Percentiles rank a stretch among this genome's conserved stretches.
Conservation (phyloP, 306 rosid species). For the Spatholobus suberectus region DNA sequence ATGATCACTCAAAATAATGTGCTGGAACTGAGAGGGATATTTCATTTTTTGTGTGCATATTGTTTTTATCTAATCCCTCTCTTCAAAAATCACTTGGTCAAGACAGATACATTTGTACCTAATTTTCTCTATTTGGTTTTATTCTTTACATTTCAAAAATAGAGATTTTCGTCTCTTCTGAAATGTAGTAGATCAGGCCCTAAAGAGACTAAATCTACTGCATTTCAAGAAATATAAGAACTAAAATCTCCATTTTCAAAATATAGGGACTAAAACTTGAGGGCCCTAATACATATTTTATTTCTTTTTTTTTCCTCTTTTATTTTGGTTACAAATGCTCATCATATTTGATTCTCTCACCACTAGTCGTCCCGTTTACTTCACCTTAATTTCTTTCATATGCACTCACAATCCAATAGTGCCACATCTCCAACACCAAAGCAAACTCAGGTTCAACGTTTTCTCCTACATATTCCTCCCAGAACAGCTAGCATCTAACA, state of each 20-base stretch:
- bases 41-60: too few species aligned
- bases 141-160: too few species aligned
- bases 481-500: constrained; percentile 42
- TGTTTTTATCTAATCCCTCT: not conserved
- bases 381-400: not conserved
- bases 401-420: constrained; percentile 11
- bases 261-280: too few species aligned
- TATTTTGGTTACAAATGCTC: not conserved
- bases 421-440: constrained; percentile 13
- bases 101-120: constrained; percentile 41
- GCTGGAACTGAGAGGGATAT: too few species aligned
- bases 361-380: constrained; percentile 26
- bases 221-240: too few species aligned
- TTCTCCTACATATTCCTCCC: constrained; percentile 31
- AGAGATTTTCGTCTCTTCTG: too few species aligned
- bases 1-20: too few species aligned
- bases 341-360: constrained; percentile 43
- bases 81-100: not conserved
- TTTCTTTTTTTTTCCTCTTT: not conserved
- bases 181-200: too few species aligned
- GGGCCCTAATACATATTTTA: too few species aligned
- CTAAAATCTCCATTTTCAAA: too few species aligned
- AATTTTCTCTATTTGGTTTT: too few species aligned
- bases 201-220: too few species aligned
- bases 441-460: constrained; percentile 11